Base-by-base conservation (phyloP, 2,329 filamentous ascomycete species). In the Teratosphaeria epicoccoides region DNA sequence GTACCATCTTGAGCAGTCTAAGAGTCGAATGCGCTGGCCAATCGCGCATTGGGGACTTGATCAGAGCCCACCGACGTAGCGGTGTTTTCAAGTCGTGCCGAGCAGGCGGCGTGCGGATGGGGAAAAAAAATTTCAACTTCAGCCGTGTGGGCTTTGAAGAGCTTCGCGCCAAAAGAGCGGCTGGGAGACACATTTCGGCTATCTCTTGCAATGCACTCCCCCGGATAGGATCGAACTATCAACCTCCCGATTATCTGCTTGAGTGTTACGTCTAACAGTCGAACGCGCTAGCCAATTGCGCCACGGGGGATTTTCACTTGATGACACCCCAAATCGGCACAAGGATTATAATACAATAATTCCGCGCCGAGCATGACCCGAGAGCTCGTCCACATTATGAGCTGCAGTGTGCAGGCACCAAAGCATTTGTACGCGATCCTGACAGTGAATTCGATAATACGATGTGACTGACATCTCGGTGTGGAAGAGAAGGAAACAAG, bases 181-280 rank as follows among this genome's bases (percentile, higher is more conserved):
- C n/a, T 33, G 20, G 25, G 7, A 48, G 3, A 48, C 14, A 24
- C 14, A 7, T 2, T n/a, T 3, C 1, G 11, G 26, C n/a, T n/a
- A n/a, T n/a, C n/a, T n/a, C n/a, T n/a, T n/a, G n/a, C n/a, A n/a
- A n/a, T n/a, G n/a, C n/a, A 1, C 50, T 52, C 50, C 44, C 25
- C 50, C 44, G 50, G 50, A 46, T 52, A 46, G 50, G 50, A 46
- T 52, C 33, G 50, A 52, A 52, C 50, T 46, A 52, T 46, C 50
- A 52, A 52, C 50, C 50, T 52, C 28, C 50, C 46, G 50, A 28
- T 52, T 4, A 40, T 17, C 25, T 24, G 22, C 26, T 44, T 14
- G n/a, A 24, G 12, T 29, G 11, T 20, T 11, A 29, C 17, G 6
- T 24, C 7, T 52, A 52, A 52, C 50, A 52, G 50, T 28, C 50